Base-by-base conservation (phyloP, 371 early-diverging fungal species). In the Vittaforma corneae region DNA sequence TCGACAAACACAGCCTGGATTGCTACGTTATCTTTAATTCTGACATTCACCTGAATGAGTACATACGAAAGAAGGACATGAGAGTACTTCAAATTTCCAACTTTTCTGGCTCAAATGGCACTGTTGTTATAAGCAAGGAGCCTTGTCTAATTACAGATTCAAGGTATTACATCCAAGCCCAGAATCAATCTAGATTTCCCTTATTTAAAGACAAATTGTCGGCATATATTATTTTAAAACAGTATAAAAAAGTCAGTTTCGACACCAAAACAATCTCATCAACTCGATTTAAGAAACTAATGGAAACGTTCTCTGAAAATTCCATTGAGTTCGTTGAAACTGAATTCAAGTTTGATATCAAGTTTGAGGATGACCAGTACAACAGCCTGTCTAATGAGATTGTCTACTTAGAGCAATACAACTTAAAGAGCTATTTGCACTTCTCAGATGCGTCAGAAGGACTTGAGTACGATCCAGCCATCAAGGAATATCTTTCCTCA, bases 61-160 rank as follows among this genome's bases (percentile, higher is more conserved):
- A 94, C 71, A 87, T 91, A 65, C 90, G 92, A 28, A 84, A 81
- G 9, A 85, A 86, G 69, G 93, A 97, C 73, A 83, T 83, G 56
- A 86, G 95, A 46, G 85, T 96, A n/a, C 82, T 81, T 22, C 91
- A 84, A 82, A 90, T 97, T 72, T 88, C 89, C 0, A 92, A 92
- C 28, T 97, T 97, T 74, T 89, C 87, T 59, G 98, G 97, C 11
- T 92, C 93, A 9, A 92, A 94, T 35, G 94, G 89, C 77, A 81
- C 83, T 53, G 88, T 88, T 1, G 82, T 92, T 42, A 84, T 89
- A 22, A 83, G 86, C 9, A 47, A 71, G 22, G 81, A 83, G 26
- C 87, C 87, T 24, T 85, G 86, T 9, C 80, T 93, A 51, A 93
- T 91, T 80, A 97, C 97, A 6, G 98, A 96, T 76, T 92, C 93